Evolutionary conservation across 176 grass and related monocot species (phyloP).

Genomic region (Cocos nucifera): DNA sequence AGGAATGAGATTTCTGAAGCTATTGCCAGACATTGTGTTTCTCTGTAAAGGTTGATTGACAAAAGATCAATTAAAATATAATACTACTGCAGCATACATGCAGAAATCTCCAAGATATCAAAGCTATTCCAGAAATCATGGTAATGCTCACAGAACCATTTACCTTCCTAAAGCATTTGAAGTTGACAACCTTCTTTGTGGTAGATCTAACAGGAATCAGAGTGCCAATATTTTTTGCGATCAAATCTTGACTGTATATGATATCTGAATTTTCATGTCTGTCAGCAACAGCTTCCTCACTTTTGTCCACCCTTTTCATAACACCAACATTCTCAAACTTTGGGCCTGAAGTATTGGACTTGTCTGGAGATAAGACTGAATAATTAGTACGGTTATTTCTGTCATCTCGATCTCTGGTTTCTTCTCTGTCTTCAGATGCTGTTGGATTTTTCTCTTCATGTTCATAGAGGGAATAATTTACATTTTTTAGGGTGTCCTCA

Average conservation of each 20-base stretch:
- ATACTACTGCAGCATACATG: no score
- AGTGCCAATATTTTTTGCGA: conserved; percentile 35
- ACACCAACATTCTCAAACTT: conserved; percentile 28
- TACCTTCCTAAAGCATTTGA: conserved; percentile 95
- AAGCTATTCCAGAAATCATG: no score
- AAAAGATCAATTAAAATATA: not conserved
- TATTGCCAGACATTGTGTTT: conserved; percentile 73
- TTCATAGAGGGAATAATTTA: conserved; percentile 3
- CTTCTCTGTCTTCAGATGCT: no score
- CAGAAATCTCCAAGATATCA: no score
- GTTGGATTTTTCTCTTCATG: no score
- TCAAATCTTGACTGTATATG: conserved; percentile 61
- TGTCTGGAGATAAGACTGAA: no score
- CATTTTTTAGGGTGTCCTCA: conserved; percentile 22
- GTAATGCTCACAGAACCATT: not conserved
- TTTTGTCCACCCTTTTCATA: conserved; percentile 39
- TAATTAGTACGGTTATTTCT: no score
- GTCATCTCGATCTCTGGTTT: no score
- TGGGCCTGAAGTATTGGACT: conserved; percentile 1
- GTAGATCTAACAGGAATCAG: conserved; percentile 18
- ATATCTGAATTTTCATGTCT: conserved; percentile 68
- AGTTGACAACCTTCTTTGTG: conserved; percentile 42
- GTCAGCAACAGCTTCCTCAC: conserved; percentile 38
- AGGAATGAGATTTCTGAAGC: conserved; percentile 69
- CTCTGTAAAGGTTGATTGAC: conserved; percentile 36